Percentiles rank a stretch among this genome's conserved stretches.
Conservation (phyloP, 805 yeast genomes). For the Cyberlindnera sargentensis region DNA sequence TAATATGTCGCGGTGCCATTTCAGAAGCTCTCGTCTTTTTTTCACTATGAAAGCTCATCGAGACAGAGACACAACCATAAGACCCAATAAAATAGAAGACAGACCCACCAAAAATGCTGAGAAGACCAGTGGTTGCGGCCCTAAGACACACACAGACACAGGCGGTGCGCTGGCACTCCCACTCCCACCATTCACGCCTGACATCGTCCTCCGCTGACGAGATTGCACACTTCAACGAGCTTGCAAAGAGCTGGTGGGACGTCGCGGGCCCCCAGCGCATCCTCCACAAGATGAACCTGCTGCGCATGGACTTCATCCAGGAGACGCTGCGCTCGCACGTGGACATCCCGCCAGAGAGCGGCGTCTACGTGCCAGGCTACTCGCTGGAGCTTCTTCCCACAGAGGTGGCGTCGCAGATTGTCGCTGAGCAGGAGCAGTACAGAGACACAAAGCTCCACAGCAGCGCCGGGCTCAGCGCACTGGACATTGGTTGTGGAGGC, state of each 20-base stretch:
- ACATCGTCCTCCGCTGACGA: slow-evolving; percentile 53
- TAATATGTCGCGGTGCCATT: too few relatives aligned
- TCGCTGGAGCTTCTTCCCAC: slow-evolving; percentile 58
- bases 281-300: slow-evolving; percentile 87
- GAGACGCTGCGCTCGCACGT: slow-evolving; percentile 38
- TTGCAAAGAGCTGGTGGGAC: slow-evolving; percentile 99
- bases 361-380: slow-evolving; percentile 73
- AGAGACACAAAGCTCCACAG: slow-evolving; percentile 29
- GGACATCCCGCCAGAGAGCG: slow-evolving; percentile 16
- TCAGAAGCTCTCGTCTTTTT: too few relatives aligned
- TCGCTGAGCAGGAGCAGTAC: slow-evolving; percentile 42
- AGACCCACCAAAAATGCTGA: background rate
- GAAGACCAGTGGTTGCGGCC: background rate
- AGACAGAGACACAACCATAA: too few relatives aligned
- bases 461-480: slow-evolving; percentile 36
- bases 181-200: background rate
- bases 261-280: slow-evolving; percentile 88
- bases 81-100: too few relatives aligned
- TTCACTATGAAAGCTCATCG: too few relatives aligned
- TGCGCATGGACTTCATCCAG: slow-evolving; percentile 81
- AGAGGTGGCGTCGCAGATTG: slow-evolving; percentile 40
- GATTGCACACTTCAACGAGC: slow-evolving; percentile 69
- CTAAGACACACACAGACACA: too few relatives aligned
- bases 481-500: slow-evolving; percentile 99
- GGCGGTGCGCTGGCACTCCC: too few relatives aligned